Conservation (phyloP, 495 filamentous ascomycete species). For the Viridothelium virens region DNA sequence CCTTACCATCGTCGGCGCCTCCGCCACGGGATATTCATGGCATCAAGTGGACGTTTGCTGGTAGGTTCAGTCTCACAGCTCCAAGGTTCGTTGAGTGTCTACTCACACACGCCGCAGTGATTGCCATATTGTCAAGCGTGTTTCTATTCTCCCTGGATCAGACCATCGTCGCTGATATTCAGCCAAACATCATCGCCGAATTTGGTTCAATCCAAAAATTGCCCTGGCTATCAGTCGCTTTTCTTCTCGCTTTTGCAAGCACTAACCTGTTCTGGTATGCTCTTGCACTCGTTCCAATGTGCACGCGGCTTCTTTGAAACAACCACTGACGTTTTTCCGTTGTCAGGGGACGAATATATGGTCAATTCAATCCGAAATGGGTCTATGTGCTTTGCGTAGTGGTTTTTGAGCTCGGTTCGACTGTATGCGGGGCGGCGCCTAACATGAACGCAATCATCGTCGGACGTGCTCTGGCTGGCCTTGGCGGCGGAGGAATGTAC, state of each 20-base stretch:
- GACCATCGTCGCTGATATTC: constrained; percentile 39
- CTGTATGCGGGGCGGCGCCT: constrained; percentile 27
- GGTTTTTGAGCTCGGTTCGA: constrained; percentile 26
- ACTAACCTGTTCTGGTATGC: constrained; percentile 25
- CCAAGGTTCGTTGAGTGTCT: background rate
- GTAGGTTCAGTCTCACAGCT: background rate
- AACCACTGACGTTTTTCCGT: background rate
- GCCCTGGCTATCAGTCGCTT: constrained; percentile 25
- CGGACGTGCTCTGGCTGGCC: constrained; percentile 23
- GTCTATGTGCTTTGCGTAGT: constrained; percentile 22
- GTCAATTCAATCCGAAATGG: constrained; percentile 27
- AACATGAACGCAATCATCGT: constrained; percentile 26
- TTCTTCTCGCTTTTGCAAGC: constrained; percentile 22
- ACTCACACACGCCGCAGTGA: background rate
- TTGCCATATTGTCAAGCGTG: background rate
- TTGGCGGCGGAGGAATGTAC: constrained; percentile 14
- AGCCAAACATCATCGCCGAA: constrained; percentile 25
- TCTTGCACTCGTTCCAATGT: background rate
- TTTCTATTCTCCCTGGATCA: constrained; percentile 39
- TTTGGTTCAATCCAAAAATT: constrained; percentile 30
- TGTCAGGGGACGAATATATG: constrained; percentile 26
- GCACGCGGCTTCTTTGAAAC: background rate
- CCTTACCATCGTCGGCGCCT: background rate
- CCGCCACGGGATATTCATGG: background rate
- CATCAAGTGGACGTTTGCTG: constrained; percentile 1